Conservation (phyloP, 164 flowering plant genomes). For the Vitis rotundifolia region DNA sequence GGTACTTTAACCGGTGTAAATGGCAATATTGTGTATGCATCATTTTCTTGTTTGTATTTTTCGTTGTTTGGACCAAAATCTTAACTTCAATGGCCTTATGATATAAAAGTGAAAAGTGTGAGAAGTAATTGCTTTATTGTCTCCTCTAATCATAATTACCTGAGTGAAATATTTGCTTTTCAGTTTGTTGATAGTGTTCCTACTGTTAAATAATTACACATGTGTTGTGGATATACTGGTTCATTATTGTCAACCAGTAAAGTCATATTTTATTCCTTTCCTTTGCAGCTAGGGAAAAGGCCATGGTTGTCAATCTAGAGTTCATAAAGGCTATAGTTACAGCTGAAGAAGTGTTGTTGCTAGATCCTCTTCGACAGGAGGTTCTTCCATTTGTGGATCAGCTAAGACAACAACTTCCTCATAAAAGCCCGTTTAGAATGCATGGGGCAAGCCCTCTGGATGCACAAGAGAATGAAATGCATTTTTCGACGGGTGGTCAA, state of each 20-base stretch:
- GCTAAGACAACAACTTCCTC: conserved; percentile 71
- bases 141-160: too few species aligned
- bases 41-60: too few species aligned
- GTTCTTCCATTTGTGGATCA: conserved; percentile 91
- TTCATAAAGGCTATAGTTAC: conserved; percentile 92
- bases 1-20: too few species aligned
- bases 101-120: too few species aligned
- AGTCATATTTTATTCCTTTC: conserved; percentile 2
- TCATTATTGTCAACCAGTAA: background rate
- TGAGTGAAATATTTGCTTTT: background rate
- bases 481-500: conserved; percentile 36
- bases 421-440: conserved; percentile 31
- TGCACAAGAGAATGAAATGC: conserved; percentile 42
- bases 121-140: too few species aligned
- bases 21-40: too few species aligned
- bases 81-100: too few species aligned
- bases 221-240: background rate
- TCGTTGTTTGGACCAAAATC: too few species aligned
- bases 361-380: conserved; percentile 84
- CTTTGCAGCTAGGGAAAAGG: conserved; percentile 85
- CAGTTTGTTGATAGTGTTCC: background rate
- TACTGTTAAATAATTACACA: background rate
- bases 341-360: conserved; percentile 87
- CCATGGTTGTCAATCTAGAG: conserved; percentile 94
- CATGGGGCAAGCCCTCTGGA: conserved; percentile 32